Evolutionary conservation across 2,329 filamentous ascomycete genomes (phyloP).

Genomic region (Fusarium nelsonii): DNA sequence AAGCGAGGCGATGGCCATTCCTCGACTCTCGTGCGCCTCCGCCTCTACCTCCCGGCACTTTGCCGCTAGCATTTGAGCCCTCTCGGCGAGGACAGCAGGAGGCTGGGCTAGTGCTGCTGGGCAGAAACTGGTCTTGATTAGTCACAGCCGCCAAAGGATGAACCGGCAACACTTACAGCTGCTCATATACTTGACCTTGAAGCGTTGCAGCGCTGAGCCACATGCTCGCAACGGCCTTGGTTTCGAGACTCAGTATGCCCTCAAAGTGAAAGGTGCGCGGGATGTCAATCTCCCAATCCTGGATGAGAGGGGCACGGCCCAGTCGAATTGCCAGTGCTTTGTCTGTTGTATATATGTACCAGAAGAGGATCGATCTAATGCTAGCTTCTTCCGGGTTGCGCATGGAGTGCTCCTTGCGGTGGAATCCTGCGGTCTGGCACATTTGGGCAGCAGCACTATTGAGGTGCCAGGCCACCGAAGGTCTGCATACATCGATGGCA

Average conservation of each 20-base stretch:
- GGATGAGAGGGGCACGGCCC: conserved; percentile 68
- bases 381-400: conserved; percentile 51
- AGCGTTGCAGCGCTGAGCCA: conserved; percentile 70
- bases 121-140: conserved; percentile 60
- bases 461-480: conserved; percentile 74
- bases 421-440: conserved; percentile 73
- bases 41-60: conserved; percentile 55
- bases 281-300: conserved; percentile 70
- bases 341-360: conserved; percentile 68
- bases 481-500: conserved; percentile 71
- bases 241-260: conserved; percentile 51
- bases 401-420: conserved; percentile 56
- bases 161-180: conserved; percentile 50
- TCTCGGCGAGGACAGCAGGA: conserved; percentile 55
- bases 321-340: conserved; percentile 69
- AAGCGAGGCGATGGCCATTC: conserved; percentile 54
- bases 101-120: conserved; percentile 59
- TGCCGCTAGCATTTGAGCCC: conserved; percentile 55
- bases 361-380: conserved; percentile 60
- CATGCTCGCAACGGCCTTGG: conserved; percentile 58
- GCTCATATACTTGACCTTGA: conserved; percentile 70
- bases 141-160: not conserved
- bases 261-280: conserved; percentile 59
- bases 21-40: conserved; percentile 53
- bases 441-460: conserved; percentile 69